Base-by-base conservation (phyloP, 768 basidiomycete genomes). In the Clavulina sp. region DNA sequence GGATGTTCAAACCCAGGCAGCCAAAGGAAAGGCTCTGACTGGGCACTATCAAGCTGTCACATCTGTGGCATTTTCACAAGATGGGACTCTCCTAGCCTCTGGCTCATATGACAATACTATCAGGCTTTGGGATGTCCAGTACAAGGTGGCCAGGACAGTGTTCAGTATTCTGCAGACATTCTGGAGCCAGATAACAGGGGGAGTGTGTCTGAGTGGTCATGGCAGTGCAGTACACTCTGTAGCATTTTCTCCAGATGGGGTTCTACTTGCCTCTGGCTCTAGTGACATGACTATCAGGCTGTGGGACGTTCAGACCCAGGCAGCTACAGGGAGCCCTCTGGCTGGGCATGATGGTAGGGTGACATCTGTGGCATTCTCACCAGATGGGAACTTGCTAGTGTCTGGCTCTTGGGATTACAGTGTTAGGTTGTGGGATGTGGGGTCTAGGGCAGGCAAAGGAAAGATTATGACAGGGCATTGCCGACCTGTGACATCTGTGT, bases 141-240 rank as follows among this genome's bases (percentile, higher is more conserved):
- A n/a, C n/a, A n/a, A n/a, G n/a, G n/a, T n/a, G n/a, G n/a, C n/a
- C n/a, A n/a, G n/a, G n/a, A n/a, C n/a, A 30, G 9, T n/a, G 3
- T 47, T 32, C 3, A 48, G 47, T 36, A 31, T 32, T 4, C 18
- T 52, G 1, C 48, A 46, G 52, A 33, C 33, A 36, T 2, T 43
- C 3, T 19, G 24, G 3, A 2, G 24, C 38, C 4, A 26, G 38
- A 3, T 24, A 48, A 2, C 52, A 49, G 33, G 19, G 2, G 2
- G 18, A 38, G 34, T 19, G 7, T 19, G 9, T 38, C 34, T 7
- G 7, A 19, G 7, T 38, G 19, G 68, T 5, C 69, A 71, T 61
- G 3, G 64, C 44, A 68, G 70, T 53, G 66, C 64, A 23, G 49
- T 50, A 6, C 6, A 5, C 4, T n/a, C 36, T 5, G 49, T 50